A percentile compares a stretch with the other conserved stretches of the same genome.
These are phyloP conservation scores for Lactarius deliciosus DNA, from an alignment of 768 basidiomycete species.

Conservation along the genomic window DNA sequence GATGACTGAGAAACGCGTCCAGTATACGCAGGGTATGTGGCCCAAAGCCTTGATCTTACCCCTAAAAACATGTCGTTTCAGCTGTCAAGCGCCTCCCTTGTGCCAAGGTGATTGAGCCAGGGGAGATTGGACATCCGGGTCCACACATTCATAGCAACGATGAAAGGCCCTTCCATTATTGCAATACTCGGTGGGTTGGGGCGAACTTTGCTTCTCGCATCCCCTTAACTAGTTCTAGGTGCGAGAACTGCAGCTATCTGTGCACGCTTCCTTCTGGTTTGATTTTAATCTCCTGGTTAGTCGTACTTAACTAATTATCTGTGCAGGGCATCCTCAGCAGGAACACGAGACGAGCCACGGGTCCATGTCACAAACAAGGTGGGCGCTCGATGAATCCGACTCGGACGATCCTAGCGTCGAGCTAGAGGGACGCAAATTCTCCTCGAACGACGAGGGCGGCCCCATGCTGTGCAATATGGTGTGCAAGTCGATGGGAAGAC, in stretches of 20 bases:
- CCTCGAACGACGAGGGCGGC: constrained; percentile 53
- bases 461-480: constrained; percentile 61
- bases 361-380: constrained; percentile 57
- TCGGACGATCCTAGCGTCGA: constrained; percentile 52
- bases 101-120: constrained; percentile 45
- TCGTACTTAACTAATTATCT: background rate
- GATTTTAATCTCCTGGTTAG: background rate
- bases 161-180: constrained; percentile 51
- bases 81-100: constrained; percentile 53
- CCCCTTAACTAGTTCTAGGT: constrained; percentile 36
- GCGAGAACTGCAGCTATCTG: constrained; percentile 54
- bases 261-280: constrained; percentile 56
- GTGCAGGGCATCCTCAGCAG: constrained; percentile 53
- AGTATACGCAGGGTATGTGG: constrained; percentile 54
- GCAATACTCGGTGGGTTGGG: constrained; percentile 44
- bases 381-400: constrained; percentile 55
- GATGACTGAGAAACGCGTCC: too few relatives aligned
- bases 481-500: constrained; percentile 55
- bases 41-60: too few relatives aligned
- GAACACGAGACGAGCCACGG: constrained; percentile 64
- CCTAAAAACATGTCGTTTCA: constrained; percentile 27
- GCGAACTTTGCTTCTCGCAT: background rate
- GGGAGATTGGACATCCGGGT: constrained; percentile 44
- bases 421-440: constrained; percentile 54
- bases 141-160: constrained; percentile 50